These are phyloP conservation scores for Dalbergia oliveri DNA, from an alignment of 306 rosid genomes.

Conservation along the genomic window DNA sequence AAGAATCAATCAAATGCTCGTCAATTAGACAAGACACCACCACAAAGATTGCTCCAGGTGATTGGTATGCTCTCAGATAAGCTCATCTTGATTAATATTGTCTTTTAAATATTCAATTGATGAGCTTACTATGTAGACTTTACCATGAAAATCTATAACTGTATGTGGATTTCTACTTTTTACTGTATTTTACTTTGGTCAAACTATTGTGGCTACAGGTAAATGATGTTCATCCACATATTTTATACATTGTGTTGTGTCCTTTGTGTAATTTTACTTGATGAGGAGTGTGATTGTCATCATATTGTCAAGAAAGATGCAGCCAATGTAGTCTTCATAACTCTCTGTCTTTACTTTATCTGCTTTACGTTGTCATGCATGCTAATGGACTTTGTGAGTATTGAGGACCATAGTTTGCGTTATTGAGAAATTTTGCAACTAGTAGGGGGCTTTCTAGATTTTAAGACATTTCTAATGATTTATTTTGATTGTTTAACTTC, in stretches of 20 bases:
- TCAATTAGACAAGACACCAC: slow-evolving; percentile 68
- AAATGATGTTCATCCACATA: neutral
- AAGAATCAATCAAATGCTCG: slow-evolving; percentile 79
- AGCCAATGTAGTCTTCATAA: neutral
- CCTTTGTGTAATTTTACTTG: neutral
- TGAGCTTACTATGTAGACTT: slow-evolving; percentile 7
- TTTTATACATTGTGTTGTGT: neutral
- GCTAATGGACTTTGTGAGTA: neutral
- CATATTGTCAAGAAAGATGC: neutral
- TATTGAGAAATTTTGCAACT: neutral
- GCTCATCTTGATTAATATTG: slow-evolving; percentile 27
- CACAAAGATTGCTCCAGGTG: slow-evolving; percentile 88
- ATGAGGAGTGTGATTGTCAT: neutral
- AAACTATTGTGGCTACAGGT: neutral
- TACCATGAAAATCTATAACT: neutral
- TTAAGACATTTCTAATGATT: no score
- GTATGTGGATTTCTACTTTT: slow-evolving; percentile 5
- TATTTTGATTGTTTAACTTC: no score
- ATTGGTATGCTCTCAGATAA: slow-evolving; percentile 72
- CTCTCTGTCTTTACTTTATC: neutral
- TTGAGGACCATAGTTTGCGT: neutral
- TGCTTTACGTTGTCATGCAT: slow-evolving; percentile 14
- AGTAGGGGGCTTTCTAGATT: neutral
- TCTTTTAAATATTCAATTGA: slow-evolving; percentile 34
- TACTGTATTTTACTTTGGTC: neutral